Percentiles rank a stretch among this genome's conserved stretches.
Conservation (phyloP, 2,329 filamentous ascomycete genomes). For the Diplodia mutila region DNA sequence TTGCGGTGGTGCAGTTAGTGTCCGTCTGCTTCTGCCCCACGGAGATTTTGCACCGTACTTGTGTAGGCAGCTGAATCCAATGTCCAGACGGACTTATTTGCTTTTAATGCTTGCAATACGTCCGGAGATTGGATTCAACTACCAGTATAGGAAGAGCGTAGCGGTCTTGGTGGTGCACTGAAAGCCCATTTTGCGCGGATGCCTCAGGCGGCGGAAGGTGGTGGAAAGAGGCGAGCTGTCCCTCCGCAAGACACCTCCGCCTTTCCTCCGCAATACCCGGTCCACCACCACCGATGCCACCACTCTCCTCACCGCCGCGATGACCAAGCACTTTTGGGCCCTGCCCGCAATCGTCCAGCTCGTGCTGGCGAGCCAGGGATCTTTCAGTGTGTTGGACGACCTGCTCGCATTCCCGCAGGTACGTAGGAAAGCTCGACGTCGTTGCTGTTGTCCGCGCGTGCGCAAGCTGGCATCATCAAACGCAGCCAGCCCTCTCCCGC, state of each 20-base stretch:
- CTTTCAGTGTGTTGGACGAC: conserved; percentile 88
- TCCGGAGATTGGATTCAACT: too few relatives aligned
- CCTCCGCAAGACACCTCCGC: conserved; percentile 25
- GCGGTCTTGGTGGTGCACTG: too few relatives aligned
- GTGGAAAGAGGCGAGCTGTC: conserved; percentile 24
- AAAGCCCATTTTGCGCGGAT: background rate
- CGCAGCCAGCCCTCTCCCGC: background rate
- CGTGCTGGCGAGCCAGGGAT: conserved; percentile 57
- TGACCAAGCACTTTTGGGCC: conserved; percentile 54
- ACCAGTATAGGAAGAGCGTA: too few relatives aligned
- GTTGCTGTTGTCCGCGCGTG: background rate
- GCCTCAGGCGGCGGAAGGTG: background rate
- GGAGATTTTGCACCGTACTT: too few relatives aligned
- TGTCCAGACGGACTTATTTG: too few relatives aligned
- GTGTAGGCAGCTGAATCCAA: too few relatives aligned
- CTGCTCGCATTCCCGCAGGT: conserved; percentile 86
- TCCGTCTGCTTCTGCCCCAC: too few relatives aligned
- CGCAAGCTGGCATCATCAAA: conserved; percentile 22
- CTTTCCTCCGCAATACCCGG: conserved; percentile 3
- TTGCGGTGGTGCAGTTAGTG: background rate
- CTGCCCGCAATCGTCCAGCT: conserved; percentile 52
- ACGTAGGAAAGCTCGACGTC: conserved; percentile 34
- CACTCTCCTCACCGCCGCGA: conserved; percentile 7
- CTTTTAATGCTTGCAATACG: too few relatives aligned
- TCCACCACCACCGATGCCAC: conserved; percentile 14